These are phyloP conservation scores for Magnusiomyces suaveolens DNA, from an alignment of 1,139 yeast genomes.

Conservation along the genomic window DNA sequence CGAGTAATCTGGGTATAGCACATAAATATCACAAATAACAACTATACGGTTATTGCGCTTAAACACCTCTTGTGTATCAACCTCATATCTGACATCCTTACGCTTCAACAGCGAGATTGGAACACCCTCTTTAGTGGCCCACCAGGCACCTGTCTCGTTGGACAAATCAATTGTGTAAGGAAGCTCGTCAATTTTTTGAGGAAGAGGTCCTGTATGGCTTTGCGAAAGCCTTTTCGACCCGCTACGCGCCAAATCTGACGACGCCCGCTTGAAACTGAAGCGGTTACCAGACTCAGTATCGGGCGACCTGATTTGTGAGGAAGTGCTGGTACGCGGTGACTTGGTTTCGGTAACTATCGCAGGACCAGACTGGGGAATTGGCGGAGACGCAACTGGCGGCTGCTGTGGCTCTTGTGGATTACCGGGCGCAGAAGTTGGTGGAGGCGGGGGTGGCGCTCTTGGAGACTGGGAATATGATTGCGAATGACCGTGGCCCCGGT, in stretches of 20 bases:
- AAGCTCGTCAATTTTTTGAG: neutral
- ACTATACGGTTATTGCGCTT: conserved; percentile 51
- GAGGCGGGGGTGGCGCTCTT: conserved; percentile 21
- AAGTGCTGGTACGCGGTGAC: neutral
- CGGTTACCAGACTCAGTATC: neutral
- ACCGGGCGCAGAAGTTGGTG: conserved; percentile 17
- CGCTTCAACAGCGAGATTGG: conserved; percentile 47
- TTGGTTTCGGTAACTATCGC: neutral
- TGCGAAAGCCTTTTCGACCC: neutral
- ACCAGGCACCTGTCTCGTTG: conserved; percentile 46
- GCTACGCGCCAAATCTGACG: conserved; percentile 1
- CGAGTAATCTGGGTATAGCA: conserved; percentile 64
- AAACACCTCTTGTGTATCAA: conserved; percentile 46
- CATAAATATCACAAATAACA: conserved; percentile 56
- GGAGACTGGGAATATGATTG: conserved; percentile 13
- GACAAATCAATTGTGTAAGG: conserved; percentile 24
- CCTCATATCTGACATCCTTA: conserved; percentile 46
- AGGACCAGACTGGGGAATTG: neutral
- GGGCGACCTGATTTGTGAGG: neutral
- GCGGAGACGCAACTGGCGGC: neutral
- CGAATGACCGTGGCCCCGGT: neutral
- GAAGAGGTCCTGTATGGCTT: neutral
- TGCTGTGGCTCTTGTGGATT: neutral
- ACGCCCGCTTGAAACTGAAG: conserved; percentile 14
- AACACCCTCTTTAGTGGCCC: conserved; percentile 46